phyloP scores from a whole-genome alignment of 2,329 filamentous ascomycete species.

The Rasamsonia emersonii region DNA sequence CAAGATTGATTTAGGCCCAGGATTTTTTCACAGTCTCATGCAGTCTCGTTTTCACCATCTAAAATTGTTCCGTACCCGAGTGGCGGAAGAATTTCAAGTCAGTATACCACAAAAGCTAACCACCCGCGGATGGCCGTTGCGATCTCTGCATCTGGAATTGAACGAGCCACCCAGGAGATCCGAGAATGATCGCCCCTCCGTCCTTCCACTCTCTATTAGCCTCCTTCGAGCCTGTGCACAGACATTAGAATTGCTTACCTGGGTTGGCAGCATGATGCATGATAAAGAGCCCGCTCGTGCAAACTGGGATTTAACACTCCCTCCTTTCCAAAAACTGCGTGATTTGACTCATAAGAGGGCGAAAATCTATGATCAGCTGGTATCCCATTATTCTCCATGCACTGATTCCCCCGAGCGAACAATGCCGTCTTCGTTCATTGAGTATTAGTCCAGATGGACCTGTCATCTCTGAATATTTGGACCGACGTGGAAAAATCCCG shows the following conservation, averaged over 20 bases:
- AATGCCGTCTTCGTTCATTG: too few relatives aligned
- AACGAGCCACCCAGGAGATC: background rate
- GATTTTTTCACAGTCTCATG: background rate
- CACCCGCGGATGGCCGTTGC: background rate
- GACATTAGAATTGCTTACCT: constrained; percentile 3
- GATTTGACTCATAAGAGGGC: too few relatives aligned
- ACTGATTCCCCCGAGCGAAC: too few relatives aligned
- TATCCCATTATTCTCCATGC: too few relatives aligned
- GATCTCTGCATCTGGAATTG: background rate
- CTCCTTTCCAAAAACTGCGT: too few relatives aligned
- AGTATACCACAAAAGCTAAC: background rate
- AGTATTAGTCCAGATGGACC: too few relatives aligned
- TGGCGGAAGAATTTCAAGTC: background rate
- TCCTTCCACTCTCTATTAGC: constrained; percentile 1
- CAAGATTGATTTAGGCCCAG: background rate
- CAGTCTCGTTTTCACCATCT: background rate
- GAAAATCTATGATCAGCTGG: too few relatives aligned
- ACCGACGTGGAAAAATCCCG: too few relatives aligned
- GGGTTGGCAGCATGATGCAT: background rate
- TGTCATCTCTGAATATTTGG: too few relatives aligned
- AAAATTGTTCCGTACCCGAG: background rate
- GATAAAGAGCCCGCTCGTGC: background rate
- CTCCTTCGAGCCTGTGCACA: constrained; percentile 1
- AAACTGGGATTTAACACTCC: background rate
- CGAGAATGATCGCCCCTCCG: background rate